Evolutionary conservation across 2,329 filamentous ascomycete species (phyloP).

Genomic region (Penicillium sp.): DNA sequence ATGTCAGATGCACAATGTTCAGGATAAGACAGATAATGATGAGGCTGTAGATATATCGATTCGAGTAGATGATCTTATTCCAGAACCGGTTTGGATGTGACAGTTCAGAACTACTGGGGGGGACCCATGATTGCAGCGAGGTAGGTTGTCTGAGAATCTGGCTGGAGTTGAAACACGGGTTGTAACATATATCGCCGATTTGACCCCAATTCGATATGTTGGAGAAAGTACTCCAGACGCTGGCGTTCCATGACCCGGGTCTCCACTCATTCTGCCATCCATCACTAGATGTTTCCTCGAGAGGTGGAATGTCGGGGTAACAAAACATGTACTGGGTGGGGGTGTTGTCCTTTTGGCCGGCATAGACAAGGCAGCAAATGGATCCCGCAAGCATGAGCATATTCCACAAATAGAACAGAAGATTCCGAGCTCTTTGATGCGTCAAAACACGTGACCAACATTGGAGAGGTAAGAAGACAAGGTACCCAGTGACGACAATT

Average conservation of each 20-base stretch:
- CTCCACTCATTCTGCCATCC: slow-evolving; percentile 28
- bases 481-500: slow-evolving; percentile 35
- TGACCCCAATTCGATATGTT: slow-evolving; percentile 20
- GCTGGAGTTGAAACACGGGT: slow-evolving; percentile 33
- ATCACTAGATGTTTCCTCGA: slow-evolving; percentile 20
- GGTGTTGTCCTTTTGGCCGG: slow-evolving; percentile 13
- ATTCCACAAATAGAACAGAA: slow-evolving; percentile 33
- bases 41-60: slow-evolving; percentile 30
- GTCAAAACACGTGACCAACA: slow-evolving; percentile 32
- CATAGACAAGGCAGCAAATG: slow-evolving; percentile 30
- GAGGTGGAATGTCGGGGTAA: slow-evolving; percentile 26
- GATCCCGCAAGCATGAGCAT: slow-evolving; percentile 32
- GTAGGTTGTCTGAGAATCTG: slow-evolving; percentile 26
- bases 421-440: slow-evolving; percentile 25
- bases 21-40: slow-evolving; percentile 26
- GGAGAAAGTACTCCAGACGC: slow-evolving; percentile 29
- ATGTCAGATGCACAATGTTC: slow-evolving; percentile 24
- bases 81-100: slow-evolving; percentile 14
- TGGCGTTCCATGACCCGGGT: slow-evolving; percentile 31
- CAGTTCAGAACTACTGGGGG: slow-evolving; percentile 4
- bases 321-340: slow-evolving; percentile 34
- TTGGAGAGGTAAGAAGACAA: slow-evolving; percentile 35
- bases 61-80: slow-evolving; percentile 20
- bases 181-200: slow-evolving; percentile 30
- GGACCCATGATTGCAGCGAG: slow-evolving; percentile 19